These are phyloP conservation scores for Candida yuanshanica DNA, from an alignment of 805 yeast species.

Conservation along the genomic window DNA sequence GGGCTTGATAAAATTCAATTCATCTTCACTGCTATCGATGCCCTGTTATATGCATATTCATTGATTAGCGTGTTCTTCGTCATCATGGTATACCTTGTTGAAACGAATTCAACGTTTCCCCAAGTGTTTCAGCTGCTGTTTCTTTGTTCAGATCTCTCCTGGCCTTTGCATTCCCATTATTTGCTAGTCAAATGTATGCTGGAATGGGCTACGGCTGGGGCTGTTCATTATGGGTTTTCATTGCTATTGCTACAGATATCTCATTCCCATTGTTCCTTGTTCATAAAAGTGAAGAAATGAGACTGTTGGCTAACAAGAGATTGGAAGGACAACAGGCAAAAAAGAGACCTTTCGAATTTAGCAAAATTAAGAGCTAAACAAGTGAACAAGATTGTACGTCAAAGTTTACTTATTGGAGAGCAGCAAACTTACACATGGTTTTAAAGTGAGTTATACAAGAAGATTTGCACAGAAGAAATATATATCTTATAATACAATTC, in stretches of 20 bases:
- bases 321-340: conserved; percentile 41
- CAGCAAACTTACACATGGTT: not conserved
- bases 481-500: not conserved
- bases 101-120: conserved; percentile 64
- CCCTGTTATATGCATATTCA: conserved; percentile 51
- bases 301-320: conserved; percentile 49
- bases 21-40: conserved; percentile 61
- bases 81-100: conserved; percentile 60
- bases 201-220: conserved; percentile 67
- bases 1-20: conserved; percentile 60
- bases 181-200: conserved; percentile 52
- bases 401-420: not conserved
- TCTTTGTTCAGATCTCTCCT: conserved; percentile 59
- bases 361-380: conserved; percentile 24
- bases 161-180: conserved; percentile 65
- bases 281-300: conserved; percentile 47
- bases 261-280: conserved; percentile 60
- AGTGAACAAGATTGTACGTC: not conserved
- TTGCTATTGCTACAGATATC: conserved; percentile 50
- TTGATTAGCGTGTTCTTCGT: conserved; percentile 58
- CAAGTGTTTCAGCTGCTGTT: conserved; percentile 62
- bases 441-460: not conserved
- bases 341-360: conserved; percentile 37
- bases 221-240: conserved; percentile 51
- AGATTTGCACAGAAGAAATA: not conserved